Base-by-base conservation (phyloP, 192 early-diverging fungal genomes). In the Jimgerdemannia flammicorona region DNA sequence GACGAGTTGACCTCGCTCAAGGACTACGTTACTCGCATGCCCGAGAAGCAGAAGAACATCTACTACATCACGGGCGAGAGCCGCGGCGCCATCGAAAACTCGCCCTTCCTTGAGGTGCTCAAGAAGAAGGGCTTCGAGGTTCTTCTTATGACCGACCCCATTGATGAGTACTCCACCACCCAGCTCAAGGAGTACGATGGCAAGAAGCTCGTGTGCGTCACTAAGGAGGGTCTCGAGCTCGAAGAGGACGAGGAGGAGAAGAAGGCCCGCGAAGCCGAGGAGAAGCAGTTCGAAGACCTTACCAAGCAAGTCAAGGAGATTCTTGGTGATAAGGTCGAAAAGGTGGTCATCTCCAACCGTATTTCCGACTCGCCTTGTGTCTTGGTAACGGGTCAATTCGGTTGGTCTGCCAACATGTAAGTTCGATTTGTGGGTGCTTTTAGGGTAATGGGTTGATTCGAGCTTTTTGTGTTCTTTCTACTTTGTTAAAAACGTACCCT, bases 11-110 rank as follows among this genome's bases (percentile, higher is more conserved):
- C 97, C 79, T 98, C 97, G 71, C 87, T 99, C 84, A 98, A 99
- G 93, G 98, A 99, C 91, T 99, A 99, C 83, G 91, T 99, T 78
- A 98, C 96, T 75, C 98, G 98, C 85, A 99, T 99, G 98, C 94
- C 96, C 85, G 97, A 98, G 90, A 97, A 97, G 93, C 98, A 99
- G 87, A 97, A 99, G 93, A 93, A 95, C 90, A 99, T 99, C 87
- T 99, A 99, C 90, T 96, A 95, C 88, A 97, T 98, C 90, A 98
- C 97, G 71, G 97, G 96, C 73, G 96, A 98, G 89, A 95, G 93
- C 80, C 91, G 91, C 77, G 90, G 92, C 79, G 93, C 92, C 44
- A 95, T 98, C 76, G 97, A 98, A 88, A 95, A 94, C 86, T 94
- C 95, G 79, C 97, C 98, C 66, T 99, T 98, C 94, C 86, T 98